Evolutionary conservation across 2,329 filamentous ascomycete genomes (phyloP).

Genomic region (Tothia fuscella): DNA sequence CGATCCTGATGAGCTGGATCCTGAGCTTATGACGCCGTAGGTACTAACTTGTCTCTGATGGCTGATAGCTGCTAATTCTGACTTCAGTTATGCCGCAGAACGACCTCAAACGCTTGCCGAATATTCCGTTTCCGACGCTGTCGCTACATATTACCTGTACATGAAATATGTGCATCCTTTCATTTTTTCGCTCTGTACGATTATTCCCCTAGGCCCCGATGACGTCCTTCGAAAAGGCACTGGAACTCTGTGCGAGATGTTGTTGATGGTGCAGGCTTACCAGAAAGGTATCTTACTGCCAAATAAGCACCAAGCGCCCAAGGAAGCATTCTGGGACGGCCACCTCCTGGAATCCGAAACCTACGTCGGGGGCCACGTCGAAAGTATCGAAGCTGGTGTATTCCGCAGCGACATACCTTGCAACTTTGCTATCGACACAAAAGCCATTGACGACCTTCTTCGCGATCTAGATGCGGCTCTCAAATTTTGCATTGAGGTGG

Average conservation of each 20-base stretch:
- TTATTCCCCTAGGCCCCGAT: constrained; percentile 84
- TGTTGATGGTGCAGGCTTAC: constrained; percentile 97
- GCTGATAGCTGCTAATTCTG: no score
- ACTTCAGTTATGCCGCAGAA: constrained; percentile 73
- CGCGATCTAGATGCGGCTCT: constrained; percentile 78
- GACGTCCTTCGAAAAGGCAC: constrained; percentile 92
- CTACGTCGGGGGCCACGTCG: constrained; percentile 95
- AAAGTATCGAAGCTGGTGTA: constrained; percentile 96
- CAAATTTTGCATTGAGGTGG: constrained; percentile 56
- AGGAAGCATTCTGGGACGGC: constrained; percentile 92
- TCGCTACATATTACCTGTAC: constrained; percentile 97
- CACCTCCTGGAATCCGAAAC: constrained; percentile 95
- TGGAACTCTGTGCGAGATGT: constrained; percentile 97
- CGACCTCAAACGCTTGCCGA: constrained; percentile 88
- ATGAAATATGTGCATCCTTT: constrained; percentile 99
- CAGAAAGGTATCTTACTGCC: constrained; percentile 82
- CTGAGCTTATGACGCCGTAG: constrained; percentile 89
- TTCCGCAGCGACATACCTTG: constrained; percentile 93
- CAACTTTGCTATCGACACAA: constrained; percentile 81
- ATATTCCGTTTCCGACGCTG: constrained; percentile 97
- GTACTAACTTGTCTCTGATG: no score
- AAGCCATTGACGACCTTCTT: constrained; percentile 80
- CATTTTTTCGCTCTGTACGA: constrained; percentile 96
- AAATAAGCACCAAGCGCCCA: constrained; percentile 87
- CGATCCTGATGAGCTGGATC: constrained; percentile 94